Percentiles rank a stretch among this genome's conserved stretches.
Conservation (phyloP, 2,329 filamentous ascomycete species). For the Aureobasidium musti region DNA sequence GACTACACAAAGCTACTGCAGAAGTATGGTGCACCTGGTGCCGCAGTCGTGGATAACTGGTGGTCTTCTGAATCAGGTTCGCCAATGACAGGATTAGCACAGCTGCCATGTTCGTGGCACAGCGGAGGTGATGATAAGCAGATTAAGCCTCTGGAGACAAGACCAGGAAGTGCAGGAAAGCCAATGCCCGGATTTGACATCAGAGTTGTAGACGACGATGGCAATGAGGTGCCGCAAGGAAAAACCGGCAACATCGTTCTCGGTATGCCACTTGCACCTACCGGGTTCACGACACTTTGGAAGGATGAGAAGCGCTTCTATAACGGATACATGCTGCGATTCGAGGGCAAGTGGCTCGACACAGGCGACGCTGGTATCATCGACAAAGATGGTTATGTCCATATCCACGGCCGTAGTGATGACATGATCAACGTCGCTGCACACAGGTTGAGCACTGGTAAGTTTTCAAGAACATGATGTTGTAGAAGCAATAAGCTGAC, state of each 20-base stretch:
- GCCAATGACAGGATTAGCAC: conserved; percentile 66
- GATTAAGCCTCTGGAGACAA: conserved; percentile 63
- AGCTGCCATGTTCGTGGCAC: conserved; percentile 54
- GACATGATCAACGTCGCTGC: conserved; percentile 97
- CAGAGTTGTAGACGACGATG: conserved; percentile 77
- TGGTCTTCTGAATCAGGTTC: conserved; percentile 72
- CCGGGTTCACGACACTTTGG: conserved; percentile 84
- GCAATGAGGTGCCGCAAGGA: conserved; percentile 67
- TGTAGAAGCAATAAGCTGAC: not conserved
- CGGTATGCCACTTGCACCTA: conserved; percentile 77
- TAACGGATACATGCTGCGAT: conserved; percentile 79
- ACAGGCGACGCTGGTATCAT: conserved; percentile 90
- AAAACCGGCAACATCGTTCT: conserved; percentile 92
- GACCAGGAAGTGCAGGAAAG: conserved; percentile 85
- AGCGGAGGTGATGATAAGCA: conserved; percentile 60
- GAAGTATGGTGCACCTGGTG: conserved; percentile 64
- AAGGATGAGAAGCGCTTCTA: conserved; percentile 84
- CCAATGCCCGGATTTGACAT: conserved; percentile 92
- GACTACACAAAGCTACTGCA: conserved; percentile 75
- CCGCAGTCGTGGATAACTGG: conserved; percentile 70
- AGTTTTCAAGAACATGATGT: conserved; percentile 35
- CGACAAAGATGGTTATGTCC: conserved; percentile 65
- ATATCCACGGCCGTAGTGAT: conserved; percentile 67
- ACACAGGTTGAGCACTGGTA: conserved; percentile 84
- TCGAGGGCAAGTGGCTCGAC: conserved; percentile 80